Base-by-base conservation (phyloP, 2,329 filamentous ascomycete species). In the Monilinia fructicola region DNA sequence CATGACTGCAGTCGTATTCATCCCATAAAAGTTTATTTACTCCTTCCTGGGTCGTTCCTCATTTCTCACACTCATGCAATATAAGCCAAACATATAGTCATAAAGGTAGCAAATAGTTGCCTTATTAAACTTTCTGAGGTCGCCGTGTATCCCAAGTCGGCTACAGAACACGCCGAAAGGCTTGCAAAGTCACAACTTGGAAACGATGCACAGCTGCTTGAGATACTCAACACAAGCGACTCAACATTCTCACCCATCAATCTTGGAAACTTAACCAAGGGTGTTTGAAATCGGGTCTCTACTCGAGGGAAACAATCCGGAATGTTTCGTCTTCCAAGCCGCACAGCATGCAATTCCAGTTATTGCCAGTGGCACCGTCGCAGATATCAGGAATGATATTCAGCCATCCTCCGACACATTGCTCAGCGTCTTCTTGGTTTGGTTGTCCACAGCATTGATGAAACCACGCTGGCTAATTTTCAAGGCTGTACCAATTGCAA, bases 181-280 rank as follows among this genome's bases (percentile, higher is more conserved):
- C n/a, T 58, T 2, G 53, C 62, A 12, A 46, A 48, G 31, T 35
- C 62, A 18, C 52, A 64, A 35, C 11, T 4, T 48, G 62, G 62
- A 64, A 58, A 42, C 53, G n/a, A 58, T 50, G 62, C 16, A 58
- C 62, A 10, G 26, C 38, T 64, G 26, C 40, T 40, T 40, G 62
- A 26, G 62, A 50, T 11, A 16, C 26, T 16, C 18, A 40, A 11
- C 31, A 62, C 38, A 62, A 62, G 16, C 31, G 59, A 38, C 9
- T 10, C n/a, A 28, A 81, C 78, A n/a, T 86, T 85, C 70, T 76
- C 79, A 4, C 82, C 82, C 4, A 72, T 85, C 62, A 74, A 81
- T 69, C 50, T 82, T 2, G 66, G 68, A 2, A 74, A 82, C 64
- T 44, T 83, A 26, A 81, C 80, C 4, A 78, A 79, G 23, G 81